Evolutionary conservation across 2,329 filamentous ascomycete species (phyloP).

Genomic region (Alternaria tenuissima): DNA sequence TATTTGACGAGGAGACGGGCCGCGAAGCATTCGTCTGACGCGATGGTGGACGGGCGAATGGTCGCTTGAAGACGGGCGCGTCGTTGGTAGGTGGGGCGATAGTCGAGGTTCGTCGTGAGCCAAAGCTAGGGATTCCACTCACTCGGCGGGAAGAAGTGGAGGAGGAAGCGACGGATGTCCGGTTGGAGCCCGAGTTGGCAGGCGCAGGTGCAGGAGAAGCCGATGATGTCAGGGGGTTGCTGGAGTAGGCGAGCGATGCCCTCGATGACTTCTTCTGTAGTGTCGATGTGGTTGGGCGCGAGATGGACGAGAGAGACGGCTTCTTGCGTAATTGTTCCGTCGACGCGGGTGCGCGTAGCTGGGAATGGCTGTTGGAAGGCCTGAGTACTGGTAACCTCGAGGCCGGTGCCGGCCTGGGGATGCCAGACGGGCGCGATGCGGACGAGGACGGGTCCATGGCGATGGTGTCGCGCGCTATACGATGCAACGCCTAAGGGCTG

Average conservation of each 20-base stretch:
- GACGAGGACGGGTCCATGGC: conserved; percentile 46
- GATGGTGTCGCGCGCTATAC: conserved; percentile 35
- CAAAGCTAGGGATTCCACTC: conserved; percentile 31
- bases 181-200: conserved; percentile 26
- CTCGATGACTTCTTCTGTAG: conserved; percentile 46
- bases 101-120: conserved; percentile 23
- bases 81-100: conserved; percentile 23
- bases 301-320: conserved; percentile 39
- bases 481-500: conserved; percentile 8
- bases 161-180: conserved; percentile 33
- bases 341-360: conserved; percentile 55
- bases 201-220: conserved; percentile 18
- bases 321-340: conserved; percentile 54
- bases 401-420: conserved; percentile 58
- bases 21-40: conserved; percentile 39
- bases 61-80: conserved; percentile 48
- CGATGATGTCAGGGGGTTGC: conserved; percentile 21
- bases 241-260: conserved; percentile 38
- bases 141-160: conserved; percentile 21
- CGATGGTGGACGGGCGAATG: conserved; percentile 46
- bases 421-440: conserved; percentile 43
- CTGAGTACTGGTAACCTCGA: conserved; percentile 63
- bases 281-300: conserved; percentile 21
- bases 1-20: conserved; percentile 16
- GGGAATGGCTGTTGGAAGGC: conserved; percentile 48